Conservation (phyloP, 495 filamentous ascomycete species). For the Cairneyella variabilis region DNA sequence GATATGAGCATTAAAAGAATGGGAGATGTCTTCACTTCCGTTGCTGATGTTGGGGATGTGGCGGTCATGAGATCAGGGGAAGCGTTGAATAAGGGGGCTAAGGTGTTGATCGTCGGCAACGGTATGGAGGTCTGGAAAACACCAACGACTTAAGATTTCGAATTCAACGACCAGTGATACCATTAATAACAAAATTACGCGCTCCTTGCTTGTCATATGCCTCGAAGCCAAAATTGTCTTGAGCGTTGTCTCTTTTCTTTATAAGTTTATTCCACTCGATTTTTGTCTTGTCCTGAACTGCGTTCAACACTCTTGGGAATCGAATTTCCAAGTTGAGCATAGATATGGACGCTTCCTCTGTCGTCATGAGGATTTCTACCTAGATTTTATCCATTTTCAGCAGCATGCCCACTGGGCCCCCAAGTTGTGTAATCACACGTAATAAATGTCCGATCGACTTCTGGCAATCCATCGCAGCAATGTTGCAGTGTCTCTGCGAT, state of each 20-base stretch:
- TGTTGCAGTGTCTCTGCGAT: conserved; percentile 49
- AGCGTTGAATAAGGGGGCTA: background rate
- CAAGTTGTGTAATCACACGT: conserved; percentile 37
- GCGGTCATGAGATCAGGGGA: background rate
- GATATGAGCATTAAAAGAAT: conserved; percentile 8
- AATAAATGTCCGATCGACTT: conserved; percentile 47
- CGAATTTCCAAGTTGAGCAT: no score
- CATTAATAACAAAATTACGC: no score
- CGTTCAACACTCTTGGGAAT: no score
- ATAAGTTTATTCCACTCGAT: background rate
- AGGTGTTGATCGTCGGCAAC: conserved; percentile 43
- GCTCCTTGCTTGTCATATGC: no score
- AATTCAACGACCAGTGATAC: no score
- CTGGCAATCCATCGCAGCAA: conserved; percentile 36
- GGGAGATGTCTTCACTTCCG: conserved; percentile 22
- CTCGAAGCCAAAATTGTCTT: no score
- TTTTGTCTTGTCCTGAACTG: no score
- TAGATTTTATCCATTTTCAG: no score
- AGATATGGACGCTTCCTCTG: no score
- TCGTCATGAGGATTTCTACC: no score
- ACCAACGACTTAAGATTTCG: no score
- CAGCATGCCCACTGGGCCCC: conserved; percentile 17
- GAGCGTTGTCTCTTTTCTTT: no score
- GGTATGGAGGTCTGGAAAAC: conserved; percentile 45
- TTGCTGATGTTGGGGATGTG: conserved; percentile 26